Evolutionary conservation across 306 rosid genomes (phyloP), one percentile per base, ranked within the genome.

Genomic region (Quercus suber): DNA sequence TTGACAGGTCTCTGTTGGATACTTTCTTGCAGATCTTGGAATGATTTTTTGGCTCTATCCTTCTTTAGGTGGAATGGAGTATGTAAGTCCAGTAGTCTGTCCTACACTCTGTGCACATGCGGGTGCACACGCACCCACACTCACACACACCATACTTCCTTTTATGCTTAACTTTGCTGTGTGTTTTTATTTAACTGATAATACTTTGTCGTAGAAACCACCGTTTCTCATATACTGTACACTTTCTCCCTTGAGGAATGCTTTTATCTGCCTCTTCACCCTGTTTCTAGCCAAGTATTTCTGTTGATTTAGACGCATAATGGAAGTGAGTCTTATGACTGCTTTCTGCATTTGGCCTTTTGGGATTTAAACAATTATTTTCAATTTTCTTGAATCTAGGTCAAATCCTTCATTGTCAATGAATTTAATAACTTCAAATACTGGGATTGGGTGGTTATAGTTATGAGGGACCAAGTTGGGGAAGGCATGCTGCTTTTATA

Each of bases 21-120:
- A 95, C 89, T 95, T 95, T 84, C 73, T 95, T 7, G 83, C 92
- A 41, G 99, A 95, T 88, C 86, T 95, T 59, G 98, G 82, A 82
- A 93, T 93, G 96, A 95, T 95, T 87, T 69, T 83, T 82, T 93
- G 99, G 97, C 88, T 85, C 80, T 91, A 89, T 76, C 98, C 98
- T 80, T 82, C 95, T 79, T 85, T 95, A 51, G 99, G 99, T 78
- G 99, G 99, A 85, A 70, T 88, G 88, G 99, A 95, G 82, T 95
- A 91, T 89, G 99, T 95, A 93, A 95, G 99, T 86, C 75, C 73
- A 76, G 80, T 83, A 55, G 88, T 86, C 59, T 73, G 58, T 81
- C 69, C 64, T 76, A n/a, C 28, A 58, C 69, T 21, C 69, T 27
- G 5, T 49, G 1, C 21, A 64, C 19, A 31, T 65, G 71, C 23